A percentile compares a stretch with the other conserved stretches of the same genome.
These are phyloP conservation scores for Dalechampia spathulata DNA, from an alignment of 441 rosid genomes.

Conservation along the genomic window DNA sequence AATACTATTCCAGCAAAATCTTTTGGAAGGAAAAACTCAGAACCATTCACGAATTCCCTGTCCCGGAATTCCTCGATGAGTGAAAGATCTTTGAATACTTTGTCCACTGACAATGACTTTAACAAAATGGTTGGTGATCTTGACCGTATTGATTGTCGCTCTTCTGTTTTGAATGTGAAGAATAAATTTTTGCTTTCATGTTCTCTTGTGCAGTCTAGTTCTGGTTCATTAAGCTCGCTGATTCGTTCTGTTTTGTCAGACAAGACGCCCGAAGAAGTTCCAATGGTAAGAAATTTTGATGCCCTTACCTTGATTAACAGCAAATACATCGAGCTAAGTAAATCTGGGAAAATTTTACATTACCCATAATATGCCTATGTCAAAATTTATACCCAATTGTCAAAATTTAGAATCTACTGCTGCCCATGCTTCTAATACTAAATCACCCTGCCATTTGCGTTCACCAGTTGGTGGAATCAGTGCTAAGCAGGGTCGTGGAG, in stretches of 20 bases:
- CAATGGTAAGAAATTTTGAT: conserved; percentile 42
- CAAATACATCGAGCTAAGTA: no score
- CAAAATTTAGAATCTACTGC: conserved; percentile 6
- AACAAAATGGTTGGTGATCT: conserved; percentile 63
- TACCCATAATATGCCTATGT: no score
- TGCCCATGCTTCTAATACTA: conserved; percentile 12
- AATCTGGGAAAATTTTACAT: no score
- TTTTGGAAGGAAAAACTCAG: conserved; percentile 70
- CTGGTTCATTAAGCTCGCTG: conserved; percentile 58
- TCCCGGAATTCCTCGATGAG: conserved; percentile 54
- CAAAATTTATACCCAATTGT: no score
- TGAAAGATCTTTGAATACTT: conserved; percentile 33
- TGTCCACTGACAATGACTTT: conserved; percentile 34
- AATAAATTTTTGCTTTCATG: conserved; percentile 7
- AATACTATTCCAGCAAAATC: conserved; percentile 43
- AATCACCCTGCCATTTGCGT: conserved; percentile 12
- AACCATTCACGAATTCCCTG: conserved; percentile 68
- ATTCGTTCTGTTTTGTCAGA: conserved; percentile 67
- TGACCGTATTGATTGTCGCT: conserved; percentile 8
- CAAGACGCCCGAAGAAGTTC: conserved; percentile 84
- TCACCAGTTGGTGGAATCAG: conserved; percentile 81
- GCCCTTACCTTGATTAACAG: no score
- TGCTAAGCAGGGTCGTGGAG: conserved; percentile 68
- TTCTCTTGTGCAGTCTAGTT: conserved; percentile 34
- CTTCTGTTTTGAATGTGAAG: not conserved